Evolutionary conservation across 2,329 filamentous ascomycete genomes (phyloP).

Genomic region (Fusarium solani-melongenae): DNA sequence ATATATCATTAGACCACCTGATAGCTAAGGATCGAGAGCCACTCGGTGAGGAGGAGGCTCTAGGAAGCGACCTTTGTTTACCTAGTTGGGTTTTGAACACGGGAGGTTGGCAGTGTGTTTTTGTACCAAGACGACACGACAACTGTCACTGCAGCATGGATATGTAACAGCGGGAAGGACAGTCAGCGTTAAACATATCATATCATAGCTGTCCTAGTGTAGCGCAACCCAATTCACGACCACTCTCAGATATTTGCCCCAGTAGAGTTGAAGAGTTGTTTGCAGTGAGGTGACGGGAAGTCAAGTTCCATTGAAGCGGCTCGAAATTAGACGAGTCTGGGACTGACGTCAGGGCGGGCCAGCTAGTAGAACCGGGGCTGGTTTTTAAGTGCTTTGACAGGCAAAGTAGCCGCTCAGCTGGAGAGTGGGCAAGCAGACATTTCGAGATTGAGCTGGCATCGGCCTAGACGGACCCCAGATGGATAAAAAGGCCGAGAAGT

Average conservation of each 20-base stretch:
- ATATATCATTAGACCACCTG: neutral
- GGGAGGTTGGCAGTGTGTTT: slow-evolving; percentile 11
- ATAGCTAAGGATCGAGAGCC: slow-evolving; percentile 20
- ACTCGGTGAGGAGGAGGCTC: slow-evolving; percentile 45
- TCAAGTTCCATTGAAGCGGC: neutral
- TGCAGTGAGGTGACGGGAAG: neutral
- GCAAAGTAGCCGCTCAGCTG: neutral
- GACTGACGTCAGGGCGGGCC: slow-evolving; percentile 38
- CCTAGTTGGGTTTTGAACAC: neutral
- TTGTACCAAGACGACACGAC: neutral
- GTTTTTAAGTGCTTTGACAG: neutral
- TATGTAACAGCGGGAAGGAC: neutral
- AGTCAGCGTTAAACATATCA: neutral
- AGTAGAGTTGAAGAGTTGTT: neutral
- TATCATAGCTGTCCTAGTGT: slow-evolving; percentile 4
- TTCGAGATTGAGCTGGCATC: neutral
- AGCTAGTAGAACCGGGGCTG: slow-evolving; percentile 3
- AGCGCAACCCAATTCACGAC: slow-evolving; percentile 8
- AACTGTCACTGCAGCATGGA: neutral
- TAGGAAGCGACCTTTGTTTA: slow-evolving; percentile 7
- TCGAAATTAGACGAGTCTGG: neutral
- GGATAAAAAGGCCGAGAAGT: slow-evolving; percentile 19
- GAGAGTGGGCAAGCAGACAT: neutral
- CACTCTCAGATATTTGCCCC: slow-evolving; percentile 8
- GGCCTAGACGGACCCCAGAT: slow-evolving; percentile 16